Evolutionary conservation across 1,284 basidiomycete genomes (phyloP).

Genomic region (Exobasidium rhododendri): DNA sequence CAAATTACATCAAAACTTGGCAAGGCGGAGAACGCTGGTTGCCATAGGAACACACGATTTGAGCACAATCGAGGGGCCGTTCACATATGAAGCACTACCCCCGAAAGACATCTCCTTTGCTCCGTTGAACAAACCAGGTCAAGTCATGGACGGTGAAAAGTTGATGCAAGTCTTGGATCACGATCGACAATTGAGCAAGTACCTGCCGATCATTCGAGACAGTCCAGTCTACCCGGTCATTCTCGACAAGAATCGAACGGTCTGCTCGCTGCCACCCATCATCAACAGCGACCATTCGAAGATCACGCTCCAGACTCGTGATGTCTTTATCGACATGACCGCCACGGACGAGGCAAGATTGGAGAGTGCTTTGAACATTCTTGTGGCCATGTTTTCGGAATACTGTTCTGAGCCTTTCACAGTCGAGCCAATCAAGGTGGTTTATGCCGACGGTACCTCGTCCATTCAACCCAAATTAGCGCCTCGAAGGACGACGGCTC

Average conservation of each 20-base stretch:
- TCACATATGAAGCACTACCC: constrained; percentile 82
- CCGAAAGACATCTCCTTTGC: constrained; percentile 87
- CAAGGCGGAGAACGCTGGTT: constrained; percentile 82
- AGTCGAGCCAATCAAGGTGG: constrained; percentile 48
- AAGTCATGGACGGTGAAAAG: constrained; percentile 59
- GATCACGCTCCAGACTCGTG: constrained; percentile 88
- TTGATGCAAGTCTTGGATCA: constrained; percentile 64
- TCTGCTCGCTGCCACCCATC: constrained; percentile 96
- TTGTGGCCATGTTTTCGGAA: constrained; percentile 95
- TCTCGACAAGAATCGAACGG: constrained; percentile 80
- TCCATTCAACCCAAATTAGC: constrained; percentile 78
- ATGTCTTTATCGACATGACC: constrained; percentile 95
- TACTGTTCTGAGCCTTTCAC: constrained; percentile 85
- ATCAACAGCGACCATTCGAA: constrained; percentile 68
- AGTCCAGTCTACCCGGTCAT: constrained; percentile 97
- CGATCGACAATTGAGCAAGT: constrained; percentile 85
- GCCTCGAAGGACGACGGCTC: constrained; percentile 70
- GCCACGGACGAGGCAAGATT: constrained; percentile 98
- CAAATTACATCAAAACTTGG: constrained; percentile 95
- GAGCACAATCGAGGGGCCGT: constrained; percentile 80
- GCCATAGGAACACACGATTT: constrained; percentile 97
- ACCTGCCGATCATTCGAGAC: constrained; percentile 88
- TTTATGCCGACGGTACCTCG: constrained; percentile 61
- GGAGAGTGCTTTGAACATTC: constrained; percentile 87
- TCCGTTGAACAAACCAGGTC: constrained; percentile 78